These are phyloP conservation scores for Mycena alexandri DNA, from an alignment of 768 basidiomycete genomes.

Conservation along the genomic window DNA sequence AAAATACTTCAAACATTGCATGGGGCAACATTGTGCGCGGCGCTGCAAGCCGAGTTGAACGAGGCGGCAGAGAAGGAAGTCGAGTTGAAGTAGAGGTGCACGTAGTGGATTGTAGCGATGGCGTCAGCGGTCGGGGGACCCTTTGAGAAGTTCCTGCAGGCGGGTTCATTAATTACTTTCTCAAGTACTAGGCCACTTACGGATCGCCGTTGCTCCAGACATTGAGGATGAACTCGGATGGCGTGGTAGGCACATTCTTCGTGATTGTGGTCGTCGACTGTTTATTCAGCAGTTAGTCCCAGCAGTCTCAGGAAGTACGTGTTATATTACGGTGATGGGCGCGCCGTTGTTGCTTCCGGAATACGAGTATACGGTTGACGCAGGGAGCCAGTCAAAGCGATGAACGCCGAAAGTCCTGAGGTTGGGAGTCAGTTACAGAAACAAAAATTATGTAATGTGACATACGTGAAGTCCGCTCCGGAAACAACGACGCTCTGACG, in stretches of 20 bases:
- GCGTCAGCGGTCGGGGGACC: constrained; percentile 35
- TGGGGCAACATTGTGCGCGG: constrained; percentile 26
- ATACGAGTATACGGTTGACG: constrained; percentile 31
- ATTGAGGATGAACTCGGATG: constrained; percentile 32
- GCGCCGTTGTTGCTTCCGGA: constrained; percentile 22
- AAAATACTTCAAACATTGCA: constrained; percentile 29
- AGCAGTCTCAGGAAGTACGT: neutral
- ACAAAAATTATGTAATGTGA: neutral
- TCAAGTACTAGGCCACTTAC: neutral
- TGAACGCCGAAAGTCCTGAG: constrained; percentile 36
- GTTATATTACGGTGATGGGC: constrained; percentile 15
- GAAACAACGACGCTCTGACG: constrained; percentile 21
- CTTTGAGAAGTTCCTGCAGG: constrained; percentile 23
- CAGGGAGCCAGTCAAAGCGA: constrained; percentile 35
- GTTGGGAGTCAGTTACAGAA: neutral
- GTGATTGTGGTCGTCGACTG: constrained; percentile 26
- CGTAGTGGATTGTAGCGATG: constrained; percentile 33
- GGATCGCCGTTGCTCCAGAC: constrained; percentile 35
- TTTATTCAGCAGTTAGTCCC: neutral
- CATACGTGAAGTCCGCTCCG: constrained; percentile 38
- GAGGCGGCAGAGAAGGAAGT: constrained; percentile 23
- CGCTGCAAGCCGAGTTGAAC: constrained; percentile 32
- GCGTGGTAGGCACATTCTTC: constrained; percentile 30
- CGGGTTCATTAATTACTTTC: too few relatives aligned
- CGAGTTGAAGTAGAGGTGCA: constrained; percentile 39